phyloP scores from a whole-genome alignment of 208 protist species.

The Angomonas ambiguus region DNA sequence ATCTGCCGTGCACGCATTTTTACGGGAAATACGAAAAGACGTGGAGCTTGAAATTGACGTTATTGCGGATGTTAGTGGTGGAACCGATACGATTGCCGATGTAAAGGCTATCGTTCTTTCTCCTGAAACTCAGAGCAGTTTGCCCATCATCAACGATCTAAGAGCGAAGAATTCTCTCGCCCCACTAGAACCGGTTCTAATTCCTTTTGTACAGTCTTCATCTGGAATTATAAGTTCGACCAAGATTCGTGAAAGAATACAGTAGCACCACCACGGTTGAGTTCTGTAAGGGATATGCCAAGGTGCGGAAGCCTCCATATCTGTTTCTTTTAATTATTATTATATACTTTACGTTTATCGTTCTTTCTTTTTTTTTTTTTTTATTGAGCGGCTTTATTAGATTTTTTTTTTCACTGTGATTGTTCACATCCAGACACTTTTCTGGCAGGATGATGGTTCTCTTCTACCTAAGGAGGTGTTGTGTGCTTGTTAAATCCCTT shows the following conservation, averaged over 20 bases:
- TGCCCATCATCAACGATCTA: constrained; percentile 60
- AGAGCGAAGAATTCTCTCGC: constrained; percentile 38
- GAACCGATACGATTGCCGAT: constrained; percentile 51
- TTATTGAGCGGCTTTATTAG: constrained; percentile 6
- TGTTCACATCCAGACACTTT: neutral
- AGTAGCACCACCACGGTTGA: neutral
- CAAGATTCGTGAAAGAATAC: constrained; percentile 30
- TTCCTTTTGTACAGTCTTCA: constrained; percentile 58
- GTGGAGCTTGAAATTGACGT: constrained; percentile 52
- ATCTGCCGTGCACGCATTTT: constrained; percentile 37
- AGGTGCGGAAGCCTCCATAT: too few species aligned
- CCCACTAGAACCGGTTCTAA: constrained; percentile 43
- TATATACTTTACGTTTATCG: constrained; percentile 11
- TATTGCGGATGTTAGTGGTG: constrained; percentile 65
- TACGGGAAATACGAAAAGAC: constrained; percentile 48
- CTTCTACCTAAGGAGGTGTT: too few species aligned
- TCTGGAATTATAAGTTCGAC: constrained; percentile 65
- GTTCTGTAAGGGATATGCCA: too few species aligned
- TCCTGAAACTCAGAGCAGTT: constrained; percentile 58
- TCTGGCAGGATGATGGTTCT: too few species aligned
- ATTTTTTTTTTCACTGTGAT: constrained; percentile 3
- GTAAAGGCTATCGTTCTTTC: constrained; percentile 79
- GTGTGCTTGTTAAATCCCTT: neutral
- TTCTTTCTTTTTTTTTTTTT: constrained; percentile 13
- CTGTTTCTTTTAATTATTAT: too few species aligned